Base-by-base conservation (phyloP, 306 rosid species). In the Elaeagnus macrophylla region DNA sequence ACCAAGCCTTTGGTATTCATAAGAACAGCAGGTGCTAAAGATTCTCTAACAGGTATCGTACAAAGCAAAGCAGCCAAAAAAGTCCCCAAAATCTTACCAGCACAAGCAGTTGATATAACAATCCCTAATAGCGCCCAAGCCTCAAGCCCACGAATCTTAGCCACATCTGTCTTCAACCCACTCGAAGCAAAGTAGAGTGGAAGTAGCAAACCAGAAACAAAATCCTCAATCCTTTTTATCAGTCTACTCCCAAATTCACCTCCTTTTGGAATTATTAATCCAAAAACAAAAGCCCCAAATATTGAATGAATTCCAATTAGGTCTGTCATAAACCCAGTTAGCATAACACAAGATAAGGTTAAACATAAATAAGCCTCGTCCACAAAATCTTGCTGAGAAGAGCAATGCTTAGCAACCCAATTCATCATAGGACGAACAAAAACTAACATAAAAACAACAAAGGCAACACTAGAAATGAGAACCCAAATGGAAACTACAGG, bases 1-100 rank as follows among this genome's bases (percentile, higher is more conserved):
- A 90, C 90, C 48, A 90, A 72, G 0, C 97, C 97, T 45, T 90
- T 90, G 15, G 97, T 90, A 60, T 90, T 90, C 97, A 90, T 90
- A 39, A 90, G 84, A 10, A 90, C 57, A 15, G 94, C 97, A 32
- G 86, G 87, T 3, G 91, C 72, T 18, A 90, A 37, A 1, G 97
- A 51, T 41, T 90, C 97, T 56, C 83, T 76, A 19, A 38, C 63
- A 8, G 94, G 95, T 2, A 86, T 78, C 81, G 16, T 55, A 56
- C 81, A 82, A 62, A 72, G 39, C 71, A 90, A 6, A 10, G 95
- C 97, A 52, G 79, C 95, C 5, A 0, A 43, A 45, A 86, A 90
- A 0, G 94, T 90, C 6, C 95, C 95, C 7, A 83, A 12, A 39
- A 86, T 83, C 75, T 90, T 90, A 7, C 97, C 95, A 0, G 83